Evolutionary conservation across 2,329 filamentous ascomycete species (phyloP), one percentile per base, ranked within the genome.

Genomic region (Aureobasidium sp.): DNA sequence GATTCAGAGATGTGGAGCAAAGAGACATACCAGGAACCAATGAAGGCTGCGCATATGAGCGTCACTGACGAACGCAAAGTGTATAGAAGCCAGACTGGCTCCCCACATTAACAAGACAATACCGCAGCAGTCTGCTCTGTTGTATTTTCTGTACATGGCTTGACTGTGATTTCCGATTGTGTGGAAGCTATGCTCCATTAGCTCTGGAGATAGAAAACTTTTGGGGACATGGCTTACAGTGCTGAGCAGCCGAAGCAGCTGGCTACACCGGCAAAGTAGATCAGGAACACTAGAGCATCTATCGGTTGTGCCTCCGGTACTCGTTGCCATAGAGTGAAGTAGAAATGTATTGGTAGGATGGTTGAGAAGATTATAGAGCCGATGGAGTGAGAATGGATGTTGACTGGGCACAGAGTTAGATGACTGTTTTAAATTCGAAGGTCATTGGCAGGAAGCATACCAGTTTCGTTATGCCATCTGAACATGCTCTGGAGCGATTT

Each of bases 51-150:
- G 52, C 19, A 54, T 24, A n/a, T 22, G 17, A 16, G 55, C 25
- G 21, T 58, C 42, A 17, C 55, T 56, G 3, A 41, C n/a, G 17
- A 60, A 60, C 4, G 50, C 58, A 19, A 55, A 60, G 32, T 60
- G 53, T 1, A 60, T 55, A 0, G 58, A 60, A 7, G 58, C 51
- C 4, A 60, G 32, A 48, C 55, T 57, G 7, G 58, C 57, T 34
- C 57, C 50, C 57, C 57, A 59, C 55, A 60, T 57, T 2, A 60
- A 47, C n/a, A 60, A 39, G 2, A 60, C 56, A 10, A 60, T 59
- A 2, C 58, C 58, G 14, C 30, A 49, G 41, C 41, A 58, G 48
- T 60, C 58, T 3, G 57, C 37, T 34, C 47, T 52, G 39, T 58
- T 60, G 32, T 52, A 52, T 2, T 54, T 51, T 6, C 29, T 35